These are phyloP conservation scores for Chloris gayana DNA, from an alignment of 176 grass and related monocot genomes.

Conservation along the genomic window DNA sequence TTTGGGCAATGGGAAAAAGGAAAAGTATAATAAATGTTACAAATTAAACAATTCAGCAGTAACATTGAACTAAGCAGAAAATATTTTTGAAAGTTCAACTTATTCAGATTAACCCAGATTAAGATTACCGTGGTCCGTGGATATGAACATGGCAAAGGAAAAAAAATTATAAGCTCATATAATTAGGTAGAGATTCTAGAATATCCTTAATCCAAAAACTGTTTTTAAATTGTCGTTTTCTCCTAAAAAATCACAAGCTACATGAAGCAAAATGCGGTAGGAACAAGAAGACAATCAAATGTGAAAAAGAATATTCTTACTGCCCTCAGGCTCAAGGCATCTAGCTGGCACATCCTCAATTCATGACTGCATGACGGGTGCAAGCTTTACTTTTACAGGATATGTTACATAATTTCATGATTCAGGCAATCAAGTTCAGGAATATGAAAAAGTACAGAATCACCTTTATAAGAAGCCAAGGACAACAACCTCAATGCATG, in stretches of 20 bases:
- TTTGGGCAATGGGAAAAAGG: not conserved
- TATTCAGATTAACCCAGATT: not conserved
- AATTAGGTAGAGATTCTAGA: not conserved
- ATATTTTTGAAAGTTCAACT: not conserved
- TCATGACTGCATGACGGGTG: not conserved
- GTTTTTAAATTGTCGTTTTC: not conserved
- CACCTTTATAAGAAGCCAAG: not conserved
- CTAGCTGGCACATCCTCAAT: not conserved
- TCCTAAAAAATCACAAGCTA: not conserved
- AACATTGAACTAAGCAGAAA: not conserved
- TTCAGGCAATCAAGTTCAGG: not conserved
- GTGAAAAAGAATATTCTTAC: not conserved
- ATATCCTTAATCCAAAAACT: not conserved
- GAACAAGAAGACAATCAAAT: not conserved
- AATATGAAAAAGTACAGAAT: not conserved
- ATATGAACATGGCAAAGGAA: not conserved
- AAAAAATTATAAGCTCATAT: not conserved
- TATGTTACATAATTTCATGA: not conserved
- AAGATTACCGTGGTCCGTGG: not conserved
- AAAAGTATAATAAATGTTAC: slow-evolving; percentile 1
- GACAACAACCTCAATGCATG: not conserved
- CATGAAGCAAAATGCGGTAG: not conserved
- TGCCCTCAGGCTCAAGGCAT: not conserved
- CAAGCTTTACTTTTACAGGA: not conserved
- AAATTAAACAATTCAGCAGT: slow-evolving; percentile 2